Evolutionary conservation across 148 eudicot species (phyloP).

Genomic region (Rhododendron vialii): DNA sequence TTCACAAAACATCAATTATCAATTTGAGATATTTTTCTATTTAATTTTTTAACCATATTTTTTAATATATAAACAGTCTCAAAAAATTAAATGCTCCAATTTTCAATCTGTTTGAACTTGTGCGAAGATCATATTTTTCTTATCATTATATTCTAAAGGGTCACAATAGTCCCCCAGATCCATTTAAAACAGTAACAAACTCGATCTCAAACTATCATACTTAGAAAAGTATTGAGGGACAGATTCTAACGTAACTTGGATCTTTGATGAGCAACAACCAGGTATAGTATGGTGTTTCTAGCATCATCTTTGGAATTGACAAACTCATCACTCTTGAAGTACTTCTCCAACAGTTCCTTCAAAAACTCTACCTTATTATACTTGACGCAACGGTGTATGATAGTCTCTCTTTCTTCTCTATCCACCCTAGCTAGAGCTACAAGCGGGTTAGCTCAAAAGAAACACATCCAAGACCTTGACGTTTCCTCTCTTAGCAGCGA

Average conservation of each 20-base stretch:
- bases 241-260: conserved; percentile 8
- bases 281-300: conserved; percentile 26
- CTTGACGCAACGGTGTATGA: conserved; percentile 30
- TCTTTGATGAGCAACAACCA: conserved; percentile 21
- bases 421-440: conserved; percentile 22
- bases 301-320: conserved; percentile 9
- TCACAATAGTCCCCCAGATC: too few relatives aligned
- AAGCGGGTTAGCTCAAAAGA: conserved; percentile 4
- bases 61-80: too few relatives aligned
- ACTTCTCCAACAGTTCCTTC: conserved; percentile 7
- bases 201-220: too few relatives aligned
- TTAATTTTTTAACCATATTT: too few relatives aligned
- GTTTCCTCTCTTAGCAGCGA: conserved; percentile 27
- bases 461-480: conserved; percentile 22
- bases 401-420: conserved; percentile 12
- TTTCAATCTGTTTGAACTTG: too few relatives aligned
- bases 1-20: too few relatives aligned
- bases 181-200: too few relatives aligned
- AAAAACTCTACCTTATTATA: conserved; percentile 4
- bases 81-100: too few relatives aligned
- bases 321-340: neutral
- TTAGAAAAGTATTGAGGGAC: too few relatives aligned
- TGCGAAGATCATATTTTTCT: too few relatives aligned
- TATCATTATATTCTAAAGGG: too few relatives aligned
- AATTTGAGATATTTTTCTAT: too few relatives aligned